Evolutionary conservation across 805 yeast species (phyloP).

Genomic region (Pichia scutulata): DNA sequence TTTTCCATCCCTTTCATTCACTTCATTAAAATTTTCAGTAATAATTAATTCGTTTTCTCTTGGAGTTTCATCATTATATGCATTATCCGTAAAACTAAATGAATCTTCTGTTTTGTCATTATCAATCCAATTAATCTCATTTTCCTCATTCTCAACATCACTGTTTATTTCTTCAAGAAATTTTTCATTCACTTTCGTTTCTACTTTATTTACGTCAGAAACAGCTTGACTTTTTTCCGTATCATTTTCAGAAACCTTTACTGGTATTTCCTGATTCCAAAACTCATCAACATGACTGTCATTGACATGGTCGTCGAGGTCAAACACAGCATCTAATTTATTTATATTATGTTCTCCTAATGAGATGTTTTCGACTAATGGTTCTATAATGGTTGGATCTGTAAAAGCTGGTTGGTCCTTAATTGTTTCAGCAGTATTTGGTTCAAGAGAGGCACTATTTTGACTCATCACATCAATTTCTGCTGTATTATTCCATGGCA

Average conservation of each 20-base stretch:
- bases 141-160: not conserved
- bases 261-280: not conserved
- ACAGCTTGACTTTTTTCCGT: not conserved
- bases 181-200: not conserved
- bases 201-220: not conserved
- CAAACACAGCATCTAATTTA: not conserved
- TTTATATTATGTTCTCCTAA: not conserved
- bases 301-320: too few species aligned
- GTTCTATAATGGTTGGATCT: not conserved
- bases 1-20: conserved; percentile 39
- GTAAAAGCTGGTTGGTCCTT: not conserved
- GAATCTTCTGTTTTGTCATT: not conserved
- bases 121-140: not conserved
- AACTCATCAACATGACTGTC: not conserved
- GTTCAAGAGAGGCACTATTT: not conserved
- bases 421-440: not conserved
- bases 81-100: not conserved
- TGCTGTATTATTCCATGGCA: conserved; percentile 8
- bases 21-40: conserved; percentile 24
- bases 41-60: not conserved
- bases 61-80: not conserved
- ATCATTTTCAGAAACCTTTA: not conserved
- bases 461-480: conserved; percentile 4
- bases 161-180: not conserved
- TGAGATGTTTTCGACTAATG: not conserved